A percentile compares a stretch with the other conserved stretches of the same genome.
These are phyloP conservation scores for Orbilia ellipsospora DNA, from an alignment of 2,329 filamentous ascomycete genomes.

Conservation along the genomic window DNA sequence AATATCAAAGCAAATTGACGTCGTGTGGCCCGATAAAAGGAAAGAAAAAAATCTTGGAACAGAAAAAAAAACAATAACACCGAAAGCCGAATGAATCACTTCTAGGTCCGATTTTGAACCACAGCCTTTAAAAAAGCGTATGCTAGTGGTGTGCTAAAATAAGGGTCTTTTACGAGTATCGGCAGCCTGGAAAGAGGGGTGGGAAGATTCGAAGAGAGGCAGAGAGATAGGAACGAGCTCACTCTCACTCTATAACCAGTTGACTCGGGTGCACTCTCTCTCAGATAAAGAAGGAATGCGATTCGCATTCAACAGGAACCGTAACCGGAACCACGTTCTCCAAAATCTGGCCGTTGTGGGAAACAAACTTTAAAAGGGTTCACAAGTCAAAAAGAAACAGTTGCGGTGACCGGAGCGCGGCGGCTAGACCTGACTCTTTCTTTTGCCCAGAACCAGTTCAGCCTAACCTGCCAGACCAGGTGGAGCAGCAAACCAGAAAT, in stretches of 20 bases:
- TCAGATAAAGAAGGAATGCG: constrained; percentile 6
- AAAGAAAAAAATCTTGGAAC: constrained; percentile 5
- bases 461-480: constrained; percentile 33
- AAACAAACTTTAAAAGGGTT: background rate
- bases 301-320: constrained; percentile 29
- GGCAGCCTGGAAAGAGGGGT: background rate
- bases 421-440: constrained; percentile 37
- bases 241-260: too few relatives aligned
- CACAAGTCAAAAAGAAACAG: constrained; percentile 3
- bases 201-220: background rate
- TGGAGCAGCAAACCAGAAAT: constrained; percentile 8
- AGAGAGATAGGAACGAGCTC: constrained; percentile 3
- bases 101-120: too few relatives aligned
- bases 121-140: background rate
- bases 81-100: too few relatives aligned
- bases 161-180: constrained; percentile 4
- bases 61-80: background rate
- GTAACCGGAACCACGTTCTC: constrained; percentile 46
- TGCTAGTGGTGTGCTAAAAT: constrained; percentile 14
- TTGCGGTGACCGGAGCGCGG: constrained; percentile 34
- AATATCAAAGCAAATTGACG: constrained; percentile 36
- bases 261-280: too few relatives aligned
- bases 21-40: constrained; percentile 21
- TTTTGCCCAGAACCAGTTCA: constrained; percentile 7
- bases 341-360: constrained; percentile 22